Base-by-base conservation (phyloP, 164 flowering plant species). In the Piper longum region DNA sequence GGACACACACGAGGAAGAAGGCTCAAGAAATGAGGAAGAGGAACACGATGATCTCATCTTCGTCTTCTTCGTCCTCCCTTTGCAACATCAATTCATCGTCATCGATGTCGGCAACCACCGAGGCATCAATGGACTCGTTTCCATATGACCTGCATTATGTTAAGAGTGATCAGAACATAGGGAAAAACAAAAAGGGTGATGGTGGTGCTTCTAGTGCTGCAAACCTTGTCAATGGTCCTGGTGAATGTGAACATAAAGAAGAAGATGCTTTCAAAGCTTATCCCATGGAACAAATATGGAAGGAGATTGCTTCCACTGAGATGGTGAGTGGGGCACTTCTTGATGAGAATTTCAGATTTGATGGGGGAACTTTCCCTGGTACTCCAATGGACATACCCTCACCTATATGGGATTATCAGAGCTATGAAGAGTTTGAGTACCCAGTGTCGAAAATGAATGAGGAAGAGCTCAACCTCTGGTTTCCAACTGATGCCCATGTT, bases 261-360 rank as follows among this genome's bases (percentile, higher is more conserved):
- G 64, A 58, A 26, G 75, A 48, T 62, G 71, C 75, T 66, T 72
- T 67, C 26, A 55, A 67, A 11, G 79, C 68, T 19, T 86, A 74
- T 64, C 78, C 96, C 44, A 83, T 93, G 89, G 99, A 93, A 71
- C 93, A 88, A 58, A 93, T 93, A 76, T 90, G 98, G 97, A 85
- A 85, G 68, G 95, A 88, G 52, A 86, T 93, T n/a, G 85, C 78
- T 54, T 69, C 75, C 7, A 68, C 77, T 18, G 81, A 73, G 59
- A 68, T 63, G 51, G 57, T 26, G 3, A 73, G 76, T 16, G 69
- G 62, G 62, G 76, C 82, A 44, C 64, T 68, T 26, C 14, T 12
- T 16, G 67, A 63, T 57, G 75, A 72, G 43, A 48, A 48, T 48
- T 64, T 62, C 9, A 67, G 68, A 58, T 66, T 66, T 54, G 79